Evolutionary conservation across 2,329 filamentous ascomycete species (phyloP).

Genomic region (Fusarium algeriense): DNA sequence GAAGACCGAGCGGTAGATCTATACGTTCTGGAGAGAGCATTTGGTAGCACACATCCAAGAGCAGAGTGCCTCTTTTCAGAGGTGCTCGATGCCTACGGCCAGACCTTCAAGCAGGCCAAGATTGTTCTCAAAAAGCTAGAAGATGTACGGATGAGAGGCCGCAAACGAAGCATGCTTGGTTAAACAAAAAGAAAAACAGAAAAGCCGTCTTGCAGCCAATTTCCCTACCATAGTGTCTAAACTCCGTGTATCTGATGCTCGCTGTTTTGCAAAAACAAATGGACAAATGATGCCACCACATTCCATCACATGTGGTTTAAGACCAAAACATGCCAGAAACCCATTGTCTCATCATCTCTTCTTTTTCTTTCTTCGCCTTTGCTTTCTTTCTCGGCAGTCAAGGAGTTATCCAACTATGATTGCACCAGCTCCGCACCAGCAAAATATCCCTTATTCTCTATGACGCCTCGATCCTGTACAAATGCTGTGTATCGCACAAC

Average conservation of each 20-base stretch:
- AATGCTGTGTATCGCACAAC: conserved; percentile 98
- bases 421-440: conserved; percentile 79
- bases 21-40: conserved; percentile 94
- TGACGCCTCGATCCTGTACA: conserved; percentile 91
- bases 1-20: conserved; percentile 96
- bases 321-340: conserved; percentile 25
- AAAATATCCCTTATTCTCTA: conserved; percentile 99
- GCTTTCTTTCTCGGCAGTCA: background rate
- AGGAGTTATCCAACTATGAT: conserved; percentile 33
- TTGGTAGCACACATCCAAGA: conserved; percentile 92
- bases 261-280: conserved; percentile 48
- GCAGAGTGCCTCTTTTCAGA: conserved; percentile 82
- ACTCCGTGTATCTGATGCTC: conserved; percentile 52
- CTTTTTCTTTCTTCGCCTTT: background rate
- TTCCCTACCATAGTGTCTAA: conserved; percentile 44
- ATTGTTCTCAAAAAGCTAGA: conserved; percentile 85
- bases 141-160: conserved; percentile 91
- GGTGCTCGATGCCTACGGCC: conserved; percentile 79
- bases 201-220: conserved; percentile 44
- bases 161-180: conserved; percentile 97
- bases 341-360: conserved; percentile 6
- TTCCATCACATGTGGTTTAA: conserved; percentile 29
- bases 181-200: conserved; percentile 55
- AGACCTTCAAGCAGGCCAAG: conserved; percentile 79
- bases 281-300: conserved; percentile 29